Base-by-base conservation (phyloP, 495 filamentous ascomycete species). In the Lichenothelia convexa region DNA sequence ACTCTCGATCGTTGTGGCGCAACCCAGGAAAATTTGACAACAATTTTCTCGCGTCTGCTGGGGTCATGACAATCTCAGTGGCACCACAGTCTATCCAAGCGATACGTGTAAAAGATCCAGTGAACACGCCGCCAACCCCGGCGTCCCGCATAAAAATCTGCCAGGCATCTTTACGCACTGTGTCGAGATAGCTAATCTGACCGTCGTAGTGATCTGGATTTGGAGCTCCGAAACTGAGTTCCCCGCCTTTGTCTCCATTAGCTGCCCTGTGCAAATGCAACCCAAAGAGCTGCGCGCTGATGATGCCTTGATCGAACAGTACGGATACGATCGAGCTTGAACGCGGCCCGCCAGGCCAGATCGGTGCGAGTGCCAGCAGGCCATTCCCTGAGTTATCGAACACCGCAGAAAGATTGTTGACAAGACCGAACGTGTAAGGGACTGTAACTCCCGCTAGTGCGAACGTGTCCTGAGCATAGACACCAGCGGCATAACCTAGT, bases 71-170 rank as follows among this genome's bases (percentile, higher is more conserved):
- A 13, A 77, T 66, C 48, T 72, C 82, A 0, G 78, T 78, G 0
- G 83, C 86, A 32, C 83, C 83, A 0, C 81, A 79, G 56, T 92
- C 83, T 44, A 92, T 73, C 47, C 78, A 76, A 11, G 75, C 76
- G 7, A 66, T 55, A 27, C 61, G 63, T 11, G 59, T 58, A 20
- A 65, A 60, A 1, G 54, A 42, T 27, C 68, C 57, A 34, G 64
- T 77, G 44, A 72, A 64, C 27, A 68, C 57, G 34, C 64, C 77
- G 44, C 72, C 64, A 30, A 75, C 65, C 9, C 62, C 60, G 27
- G 65, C 64, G 40, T 74, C 73, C 29, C 71, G 76, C 19, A 85
- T 40, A 0, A 69, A 56, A 38, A 93, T 75, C 24, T 70, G 64
- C 84, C 83, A 91, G 24, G 51, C 46, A 17, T 48, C 30, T 38